Evolutionary conservation across 352 stramenopile genomes (phyloP).

Genomic region (Nothophytophthora sp.): DNA sequence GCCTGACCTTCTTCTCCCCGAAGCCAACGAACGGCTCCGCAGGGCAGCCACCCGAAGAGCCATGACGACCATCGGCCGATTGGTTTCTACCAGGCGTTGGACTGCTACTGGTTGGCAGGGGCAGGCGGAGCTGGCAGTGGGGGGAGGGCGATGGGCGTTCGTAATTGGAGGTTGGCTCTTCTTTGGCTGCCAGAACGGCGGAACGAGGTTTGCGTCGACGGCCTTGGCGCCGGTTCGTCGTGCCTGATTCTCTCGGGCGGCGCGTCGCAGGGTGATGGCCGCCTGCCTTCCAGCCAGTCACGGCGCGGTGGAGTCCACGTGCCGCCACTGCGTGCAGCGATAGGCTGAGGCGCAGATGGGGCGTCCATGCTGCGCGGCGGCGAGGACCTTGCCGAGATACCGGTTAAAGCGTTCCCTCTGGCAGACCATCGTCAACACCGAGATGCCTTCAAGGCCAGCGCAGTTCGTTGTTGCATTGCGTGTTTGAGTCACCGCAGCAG

Average conservation of each 20-base stretch:
- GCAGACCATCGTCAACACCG: too few species aligned
- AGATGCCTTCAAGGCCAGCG: too few species aligned
- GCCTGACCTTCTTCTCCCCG: not conserved
- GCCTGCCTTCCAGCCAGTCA: too few species aligned
- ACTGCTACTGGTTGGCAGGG: too few species aligned
- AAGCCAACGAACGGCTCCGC: too few species aligned
- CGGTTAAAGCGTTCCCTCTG: too few species aligned
- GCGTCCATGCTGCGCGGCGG: not conserved
- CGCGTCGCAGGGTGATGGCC: not conserved
- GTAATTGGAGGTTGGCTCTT: not conserved
- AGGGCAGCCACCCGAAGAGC: not conserved
- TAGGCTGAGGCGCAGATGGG: slow-evolving; percentile 1
- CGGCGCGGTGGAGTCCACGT: too few species aligned
- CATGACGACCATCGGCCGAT: too few species aligned
- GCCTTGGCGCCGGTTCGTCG: too few species aligned
- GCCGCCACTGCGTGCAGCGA: not conserved
- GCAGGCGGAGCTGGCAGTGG: not conserved
- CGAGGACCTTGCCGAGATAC: too few species aligned
- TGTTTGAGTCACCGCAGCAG: not conserved
- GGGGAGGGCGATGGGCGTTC: not conserved
- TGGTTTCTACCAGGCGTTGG: too few species aligned
- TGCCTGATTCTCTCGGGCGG: not conserved
- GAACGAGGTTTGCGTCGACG: not conserved
- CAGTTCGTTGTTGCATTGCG: too few species aligned
- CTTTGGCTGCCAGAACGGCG: not conserved